Base-by-base conservation (phyloP, 2,329 filamentous ascomycete genomes). In the Penicillium sp. region DNA sequence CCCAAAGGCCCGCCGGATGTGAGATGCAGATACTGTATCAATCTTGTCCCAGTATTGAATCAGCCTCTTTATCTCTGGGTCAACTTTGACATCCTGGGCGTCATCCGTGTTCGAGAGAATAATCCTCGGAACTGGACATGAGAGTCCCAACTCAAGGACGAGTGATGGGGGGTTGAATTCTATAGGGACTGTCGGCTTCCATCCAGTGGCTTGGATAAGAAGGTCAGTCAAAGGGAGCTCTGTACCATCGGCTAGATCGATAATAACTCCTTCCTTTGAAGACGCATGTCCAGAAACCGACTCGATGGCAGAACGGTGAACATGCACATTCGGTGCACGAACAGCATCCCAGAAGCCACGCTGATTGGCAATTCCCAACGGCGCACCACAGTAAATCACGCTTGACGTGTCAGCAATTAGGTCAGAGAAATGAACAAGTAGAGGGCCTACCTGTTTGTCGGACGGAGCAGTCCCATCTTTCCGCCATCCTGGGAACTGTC, bases 301-400 rank as follows among this genome's bases (percentile, higher is more conserved):
- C 4, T 25, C 28, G n/a, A 64, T 57, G 2, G 34, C 36, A 1
- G 61, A 59, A 19, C 62, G 56, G 36, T 63, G 40, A 3, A 62
- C 41, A 10, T 58, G 51, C n/a, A 64, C 55, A 42, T 63, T 53
- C 1, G 55, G 28, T 0, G 37, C 48, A n/a, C 48, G 47, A 19
- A 63, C 57, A 0, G 55, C 54, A 12, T 64, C 56, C 59, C 59
- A 64, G 4, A 63, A 38, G 16, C 63, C 52, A 2, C 27, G 41
- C 13, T 63, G 61, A 31, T 64, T 63, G 9, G 59, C 58, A 14
- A 63, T 63, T 0, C 61, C 61, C 16, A 59, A 49, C 7, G 51
- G 40, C 1, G 56, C 54, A 9, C 48, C 54, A 35, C 61, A 62
- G 1, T 56, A 58, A 8, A 59, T 46, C 8, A 57, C 49, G 30